Base-by-base conservation (phyloP, 2,329 filamentous ascomycete genomes). In the Zymoseptoria tritici region DNA sequence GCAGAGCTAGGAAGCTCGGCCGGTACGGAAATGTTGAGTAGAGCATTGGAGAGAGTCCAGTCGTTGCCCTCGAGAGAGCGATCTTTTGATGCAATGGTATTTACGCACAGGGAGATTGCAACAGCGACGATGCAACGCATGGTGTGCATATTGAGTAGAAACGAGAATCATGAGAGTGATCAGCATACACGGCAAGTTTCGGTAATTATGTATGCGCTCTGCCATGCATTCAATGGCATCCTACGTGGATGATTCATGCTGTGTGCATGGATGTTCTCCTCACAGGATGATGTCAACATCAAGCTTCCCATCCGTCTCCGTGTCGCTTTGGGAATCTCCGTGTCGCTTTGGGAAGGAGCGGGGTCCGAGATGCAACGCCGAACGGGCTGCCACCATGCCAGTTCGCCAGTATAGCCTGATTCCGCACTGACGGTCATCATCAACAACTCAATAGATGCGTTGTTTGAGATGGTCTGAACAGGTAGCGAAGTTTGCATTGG, bases 1-100 rank as follows among this genome's bases (percentile, higher is more conserved):
- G 77, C 82, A 55, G 85, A 81, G 0, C 82, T 84, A 2, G 84
- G 83, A 3, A 85, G 75, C 21, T 74, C 74, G 1, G 78, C 84
- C 0, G 82, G 79, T 1, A 85, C 79, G 0, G 78, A 81, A 26
- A 81, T 77, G 60, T 83, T 81, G 52, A 78, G 68, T 4, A 72
- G 71, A 16, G 72, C 68, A 64, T 79, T 81, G 6, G 73, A 63
- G 7, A 72, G 55, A 9, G 66, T 70, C 70, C 70, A 72, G 46
- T 64, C 61, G 26, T 57, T 70, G 9, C 72, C 71, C 36, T 74
- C 75, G 3, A 81, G 68, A 55, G 78, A 76, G 49, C 78, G 63
- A 9, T 79, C 67, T 54, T 73, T 67, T 57, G 75, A 72, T 46
- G 36, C 36, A n/a, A 16, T 46, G 36, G 36, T 16, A 1, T 4